Evolutionary conservation across 148 eudicot genomes (phyloP), one percentile per base, ranked within the genome.

Genomic region (Dianthus caryophyllus): DNA sequence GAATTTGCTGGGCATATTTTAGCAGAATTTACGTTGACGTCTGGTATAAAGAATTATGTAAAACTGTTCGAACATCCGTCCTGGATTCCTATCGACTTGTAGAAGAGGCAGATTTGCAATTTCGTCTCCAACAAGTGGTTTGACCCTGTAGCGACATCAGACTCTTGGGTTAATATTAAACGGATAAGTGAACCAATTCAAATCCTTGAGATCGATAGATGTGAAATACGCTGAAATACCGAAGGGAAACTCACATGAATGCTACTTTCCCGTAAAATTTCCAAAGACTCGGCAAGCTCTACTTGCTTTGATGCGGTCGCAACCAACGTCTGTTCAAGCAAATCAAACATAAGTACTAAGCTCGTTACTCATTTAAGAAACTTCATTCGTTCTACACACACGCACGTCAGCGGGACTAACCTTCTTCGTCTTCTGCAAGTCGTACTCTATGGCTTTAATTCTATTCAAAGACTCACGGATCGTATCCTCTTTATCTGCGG

Each of bases 281-380:
- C 96, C 69, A 93, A 71, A 49, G 98, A 89, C 61, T 86, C 86
- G 14, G 91, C 94, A 73, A 89, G 95, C 78, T 93, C 98, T 64
- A 80, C 83, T 75, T 93, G 98, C 79, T 87, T 84, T 27, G 98
- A 89, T 47, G 96, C 88, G 15, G 98, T 86, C 48, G 96, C 98
- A 73, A 90, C 64, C 68, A 93, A 76, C 24, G 85, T 90, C 95
- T 90, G 59, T 64, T 50, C 53, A 33, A 66, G 7, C 29, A 21
- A 36, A 30, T 4, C n/a, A 47, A 53, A 39, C 2, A 13, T 62
- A 43, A 48, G 46, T 30, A 58, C 39, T 61, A 14, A 75, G 60
- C 47, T 56, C 47, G 25, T 18, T 43, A n/a, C 20, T 9, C 24
- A 39, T 21, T 30, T 14, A 51, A 14, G 54, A 69, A 36, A 5